Conservation (phyloP, 495 filamentous ascomycete genomes). For the Podospora bellae-mahoneyi region DNA sequence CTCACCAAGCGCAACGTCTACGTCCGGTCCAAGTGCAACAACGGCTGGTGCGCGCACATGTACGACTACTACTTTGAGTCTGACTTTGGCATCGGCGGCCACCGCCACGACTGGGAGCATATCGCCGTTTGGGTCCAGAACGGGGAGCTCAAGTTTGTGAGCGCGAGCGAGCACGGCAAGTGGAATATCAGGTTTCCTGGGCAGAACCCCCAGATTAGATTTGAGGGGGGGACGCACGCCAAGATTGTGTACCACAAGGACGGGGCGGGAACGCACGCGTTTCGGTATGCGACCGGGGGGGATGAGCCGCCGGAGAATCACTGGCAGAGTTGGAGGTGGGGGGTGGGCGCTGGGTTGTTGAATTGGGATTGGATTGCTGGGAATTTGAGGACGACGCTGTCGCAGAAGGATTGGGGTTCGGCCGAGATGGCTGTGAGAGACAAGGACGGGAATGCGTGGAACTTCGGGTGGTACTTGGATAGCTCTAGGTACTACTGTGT, state of each 20-base stretch:
- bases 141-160: slow-evolving; percentile 21
- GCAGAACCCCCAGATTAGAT: slow-evolving; percentile 15
- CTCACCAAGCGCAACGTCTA: slow-evolving; percentile 34
- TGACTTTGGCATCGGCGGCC: slow-evolving; percentile 24
- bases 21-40: slow-evolving; percentile 31
- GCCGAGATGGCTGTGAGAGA: neutral
- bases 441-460: neutral
- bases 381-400: neutral
- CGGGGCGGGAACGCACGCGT: slow-evolving; percentile 26
- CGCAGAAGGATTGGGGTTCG: slow-evolving; percentile 1
- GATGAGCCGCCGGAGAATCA: neutral
- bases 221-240: slow-evolving; percentile 19
- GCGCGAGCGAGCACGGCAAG: slow-evolving; percentile 22
- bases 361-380: neutral
- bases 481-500: neutral
- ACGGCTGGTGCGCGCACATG: slow-evolving; percentile 30
- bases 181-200: slow-evolving; percentile 16
- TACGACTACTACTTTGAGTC: slow-evolving; percentile 36
- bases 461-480: neutral
- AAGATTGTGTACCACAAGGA: slow-evolving; percentile 36
- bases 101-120: slow-evolving; percentile 36
- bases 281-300: slow-evolving; percentile 26
- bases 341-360: neutral
- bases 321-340: slow-evolving; percentile 1
- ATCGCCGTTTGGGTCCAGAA: slow-evolving; percentile 26